Percentiles rank a stretch among this genome's conserved stretches.
These are phyloP conservation scores for Ceratocystis diversiconidia DNA, from an alignment of 2,329 filamentous ascomycete species.

Conservation along the genomic window DNA sequence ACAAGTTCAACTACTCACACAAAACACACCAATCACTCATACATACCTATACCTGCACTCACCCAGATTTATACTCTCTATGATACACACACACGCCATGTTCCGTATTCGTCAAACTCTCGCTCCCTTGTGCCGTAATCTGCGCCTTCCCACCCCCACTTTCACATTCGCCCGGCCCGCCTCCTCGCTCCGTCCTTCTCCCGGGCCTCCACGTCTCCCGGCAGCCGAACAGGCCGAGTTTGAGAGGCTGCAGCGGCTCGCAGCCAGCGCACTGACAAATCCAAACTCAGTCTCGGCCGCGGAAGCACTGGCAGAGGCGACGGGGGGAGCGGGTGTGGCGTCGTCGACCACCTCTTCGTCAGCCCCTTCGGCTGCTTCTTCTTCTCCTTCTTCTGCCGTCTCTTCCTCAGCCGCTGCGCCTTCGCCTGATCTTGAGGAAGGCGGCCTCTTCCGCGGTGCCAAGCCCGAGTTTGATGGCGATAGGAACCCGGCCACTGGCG, in stretches of 20 bases:
- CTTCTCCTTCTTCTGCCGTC: constrained; percentile 19
- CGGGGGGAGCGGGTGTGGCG: constrained; percentile 22
- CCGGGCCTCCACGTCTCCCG: constrained; percentile 73
- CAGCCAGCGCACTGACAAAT: constrained; percentile 33
- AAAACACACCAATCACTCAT: background rate
- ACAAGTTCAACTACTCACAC: background rate
- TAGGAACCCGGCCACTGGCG: constrained; percentile 80
- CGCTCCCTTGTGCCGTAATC: constrained; percentile 20
- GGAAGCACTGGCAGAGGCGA: constrained; percentile 21
- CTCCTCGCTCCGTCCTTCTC: constrained; percentile 37
- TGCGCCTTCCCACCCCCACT: constrained; percentile 13
- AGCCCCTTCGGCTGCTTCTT: background rate
- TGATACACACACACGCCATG: background rate
- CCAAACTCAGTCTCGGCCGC: constrained; percentile 19
- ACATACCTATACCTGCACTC: background rate
- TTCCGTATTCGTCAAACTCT: background rate
- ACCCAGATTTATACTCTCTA: background rate
- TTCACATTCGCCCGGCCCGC: constrained; percentile 18
- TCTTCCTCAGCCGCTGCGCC: constrained; percentile 20
- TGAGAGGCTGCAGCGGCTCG: constrained; percentile 63
- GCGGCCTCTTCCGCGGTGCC: constrained; percentile 60
- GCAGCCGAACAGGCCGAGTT: constrained; percentile 82
- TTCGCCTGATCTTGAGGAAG: constrained; percentile 36
- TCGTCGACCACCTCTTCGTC: constrained; percentile 12
- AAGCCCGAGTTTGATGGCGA: constrained; percentile 89